Base-by-base conservation (phyloP, 202 grass and related monocot species). In the Dendrocalamus latiflorus region DNA sequence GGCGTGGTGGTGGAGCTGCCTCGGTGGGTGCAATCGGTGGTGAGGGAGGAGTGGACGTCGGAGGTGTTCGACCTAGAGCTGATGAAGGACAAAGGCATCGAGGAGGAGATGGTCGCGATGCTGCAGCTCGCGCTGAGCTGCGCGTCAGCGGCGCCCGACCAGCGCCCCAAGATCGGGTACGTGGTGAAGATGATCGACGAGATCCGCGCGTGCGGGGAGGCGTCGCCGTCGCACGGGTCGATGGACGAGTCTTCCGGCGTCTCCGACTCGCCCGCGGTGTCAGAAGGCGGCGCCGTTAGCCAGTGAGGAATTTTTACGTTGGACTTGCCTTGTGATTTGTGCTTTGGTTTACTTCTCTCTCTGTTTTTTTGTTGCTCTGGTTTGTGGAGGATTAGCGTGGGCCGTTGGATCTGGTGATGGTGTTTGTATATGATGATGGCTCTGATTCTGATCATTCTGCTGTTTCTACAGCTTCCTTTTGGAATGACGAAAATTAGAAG, bases 51-150 rank as follows among this genome's bases (percentile, higher is more conserved):
- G 88, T 99, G 96, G 93, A 99, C 96, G 6, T 89, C 96, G 5
- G 96, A 99, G 93, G 96, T 99, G 85, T 99, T 99, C 79, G 96
- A 99, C 83, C 89, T 99, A 65, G 96, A 99, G 88, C 91, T 99
- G 53, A 96, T 99, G 96, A 87, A 91, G 85, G 94, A 99, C 81
- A 99, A 92, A 62, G 96, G 96, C 37, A 99, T 93, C 60, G 96
- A 99, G 82, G 96, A 96, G 89, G 96, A 99, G 87, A 91, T 99
- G 96, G 96, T 99, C 59, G 87, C 87, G 0, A 84, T 96, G 82
- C 88, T 99, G 71, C 96, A 96, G 93, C 88, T 99, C 1, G 93
- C 96, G 34, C 88, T 99, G 24, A 88, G 87, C 66, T 99, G 93
- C 86, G 84, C 93, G 0, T 71, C 89, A 3, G 17, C 43, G 16